These are phyloP conservation scores for Beauveria brongniartii DNA, from an alignment of 2,329 filamentous ascomycete species.

Conservation along the genomic window DNA sequence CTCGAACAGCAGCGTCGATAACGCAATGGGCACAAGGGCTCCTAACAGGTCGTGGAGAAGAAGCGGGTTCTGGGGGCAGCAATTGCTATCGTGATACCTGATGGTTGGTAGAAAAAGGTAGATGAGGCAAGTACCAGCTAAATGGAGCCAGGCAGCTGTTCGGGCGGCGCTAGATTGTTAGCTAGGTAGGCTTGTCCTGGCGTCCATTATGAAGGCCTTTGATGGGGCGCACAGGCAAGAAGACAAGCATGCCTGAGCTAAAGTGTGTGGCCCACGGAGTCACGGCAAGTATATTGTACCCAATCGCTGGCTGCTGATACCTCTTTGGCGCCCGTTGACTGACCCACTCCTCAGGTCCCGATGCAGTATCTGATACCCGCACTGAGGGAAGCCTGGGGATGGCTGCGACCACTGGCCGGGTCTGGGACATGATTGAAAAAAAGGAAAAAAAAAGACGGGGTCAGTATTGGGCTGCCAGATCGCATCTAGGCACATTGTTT, in stretches of 20 bases:
- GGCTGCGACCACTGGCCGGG: background rate
- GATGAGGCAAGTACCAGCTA: background rate
- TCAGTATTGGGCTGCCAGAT: background rate
- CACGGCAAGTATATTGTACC: slow-evolving; percentile 1
- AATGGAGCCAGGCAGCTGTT: background rate
- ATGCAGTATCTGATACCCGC: slow-evolving; percentile 9
- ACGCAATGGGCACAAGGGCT: slow-evolving; percentile 10
- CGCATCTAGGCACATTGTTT: background rate
- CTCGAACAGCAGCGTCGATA: slow-evolving; percentile 9
- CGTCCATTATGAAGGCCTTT: background rate
- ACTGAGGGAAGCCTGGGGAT: background rate
- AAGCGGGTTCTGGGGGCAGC: background rate
- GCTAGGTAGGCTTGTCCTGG: background rate
- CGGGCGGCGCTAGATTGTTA: background rate
- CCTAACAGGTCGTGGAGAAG: slow-evolving; percentile 7
- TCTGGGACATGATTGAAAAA: background rate
- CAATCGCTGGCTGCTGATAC: slow-evolving; percentile 1
- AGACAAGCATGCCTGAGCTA: background rate
- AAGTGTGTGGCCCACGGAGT: no score
- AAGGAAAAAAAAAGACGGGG: background rate
- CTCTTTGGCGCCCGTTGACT: slow-evolving; percentile 1
- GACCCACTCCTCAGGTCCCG: slow-evolving; percentile 7
- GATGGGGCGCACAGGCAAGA: background rate
- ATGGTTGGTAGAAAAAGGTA: background rate
- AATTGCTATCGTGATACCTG: slow-evolving; percentile 1